phyloP scores from a whole-genome alignment of 2,329 filamentous ascomycete genomes.

The Zasmidium cellare region DNA sequence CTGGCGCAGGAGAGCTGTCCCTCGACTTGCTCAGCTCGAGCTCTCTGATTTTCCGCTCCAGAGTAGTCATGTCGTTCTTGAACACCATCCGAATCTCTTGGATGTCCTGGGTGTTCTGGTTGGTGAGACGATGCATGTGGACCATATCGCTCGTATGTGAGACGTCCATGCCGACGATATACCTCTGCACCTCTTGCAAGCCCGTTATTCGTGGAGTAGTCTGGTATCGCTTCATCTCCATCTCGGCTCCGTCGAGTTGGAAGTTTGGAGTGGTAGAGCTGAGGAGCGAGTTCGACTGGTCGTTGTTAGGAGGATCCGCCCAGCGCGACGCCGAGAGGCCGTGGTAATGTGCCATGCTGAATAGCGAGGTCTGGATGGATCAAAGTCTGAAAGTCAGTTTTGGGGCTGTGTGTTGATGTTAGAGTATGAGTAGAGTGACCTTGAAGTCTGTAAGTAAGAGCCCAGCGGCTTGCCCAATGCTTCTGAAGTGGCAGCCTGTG shows the following conservation, averaged over 20 bases:
- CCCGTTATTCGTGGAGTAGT: neutral
- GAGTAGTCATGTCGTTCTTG: conserved; percentile 12
- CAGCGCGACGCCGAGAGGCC: no score
- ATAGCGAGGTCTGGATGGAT: no score
- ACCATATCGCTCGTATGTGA: conserved; percentile 14
- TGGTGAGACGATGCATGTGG: conserved; percentile 1
- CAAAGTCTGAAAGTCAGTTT: no score
- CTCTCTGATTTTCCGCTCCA: conserved; percentile 12
- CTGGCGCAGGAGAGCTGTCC: neutral
- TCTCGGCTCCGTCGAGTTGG: conserved; percentile 9
- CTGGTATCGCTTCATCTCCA: conserved; percentile 7
- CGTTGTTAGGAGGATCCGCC: no score
- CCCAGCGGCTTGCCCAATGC: no score
- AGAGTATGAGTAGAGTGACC: no score
- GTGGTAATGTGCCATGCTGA: no score
- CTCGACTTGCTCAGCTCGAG: conserved; percentile 9
- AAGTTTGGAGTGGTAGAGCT: conserved; percentile 10
- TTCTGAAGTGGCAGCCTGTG: no score
- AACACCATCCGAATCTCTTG: conserved; percentile 7
- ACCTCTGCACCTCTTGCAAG: conserved; percentile 5
- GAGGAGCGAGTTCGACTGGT: no score
- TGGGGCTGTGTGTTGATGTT: no score
- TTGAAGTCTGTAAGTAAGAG: no score
- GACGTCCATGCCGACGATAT: conserved; percentile 7
- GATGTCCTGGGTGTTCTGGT: conserved; percentile 10